Evolutionary conservation across 345 rosid species (phyloP), one percentile per base, ranked within the genome.

Genomic region (Toxicodendron radicans): DNA sequence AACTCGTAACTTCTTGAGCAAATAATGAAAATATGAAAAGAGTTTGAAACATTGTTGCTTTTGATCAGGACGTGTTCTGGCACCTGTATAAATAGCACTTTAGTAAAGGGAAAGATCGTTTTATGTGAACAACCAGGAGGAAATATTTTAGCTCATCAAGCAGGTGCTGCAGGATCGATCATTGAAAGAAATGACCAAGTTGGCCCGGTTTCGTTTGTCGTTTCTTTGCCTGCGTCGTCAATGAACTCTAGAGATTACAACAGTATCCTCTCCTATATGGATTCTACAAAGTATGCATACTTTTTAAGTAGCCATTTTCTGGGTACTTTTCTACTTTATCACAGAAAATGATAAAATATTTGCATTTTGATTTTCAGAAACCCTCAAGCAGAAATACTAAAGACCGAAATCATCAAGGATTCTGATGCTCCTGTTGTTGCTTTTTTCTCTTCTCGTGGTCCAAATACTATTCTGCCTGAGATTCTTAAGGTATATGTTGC

Each of bases 401-500:
- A 73, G 74, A 78, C 84, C 21, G 79, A 82, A 46, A 64, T 58
- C 41, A 49, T 68, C 51, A 67, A 24, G 17, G 79, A 83, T 64
- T 56, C 61, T n/a, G 62, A 24, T 30, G 85, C 88, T 27, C 89
- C 89, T 13, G 21, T 43, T 17, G 79, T 78, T 52, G 65, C 84
- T 14, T 2, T 51, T 3, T 85, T 81, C 80, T 87, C 91, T 61
- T 81, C 88, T 0, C 75, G 83, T 0, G 87, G 91, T 0, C 93
- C 89, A 14, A 85, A 76, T 69, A 0, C 0, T 0, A 51, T 79
- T 17, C 12, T 51, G 14, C 60, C 66, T 17, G 82, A 83, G 72
- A 76, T 89, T 14, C 20, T 79, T 13, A 72, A 72, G 75, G 75
- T 49, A 35, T 12, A 2, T 72, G 13, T 10, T 43, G 1, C 3